These are phyloP conservation scores for Neoboletus magnificus DNA, from an alignment of 768 basidiomycete species.

Conservation along the genomic window DNA sequence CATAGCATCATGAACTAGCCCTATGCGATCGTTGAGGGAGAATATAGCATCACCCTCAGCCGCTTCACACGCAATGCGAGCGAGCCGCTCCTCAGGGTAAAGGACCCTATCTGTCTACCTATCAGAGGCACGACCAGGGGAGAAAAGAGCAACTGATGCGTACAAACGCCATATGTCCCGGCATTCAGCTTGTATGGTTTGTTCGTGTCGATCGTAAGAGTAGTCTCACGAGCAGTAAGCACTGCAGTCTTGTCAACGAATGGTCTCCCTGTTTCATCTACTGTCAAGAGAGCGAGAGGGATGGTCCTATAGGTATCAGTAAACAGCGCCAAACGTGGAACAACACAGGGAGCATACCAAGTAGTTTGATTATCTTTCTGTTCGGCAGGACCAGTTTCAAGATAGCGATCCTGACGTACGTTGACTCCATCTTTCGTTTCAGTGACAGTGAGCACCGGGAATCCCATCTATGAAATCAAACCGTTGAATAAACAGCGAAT, in stretches of 20 bases:
- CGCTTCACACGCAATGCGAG: constrained; percentile 76
- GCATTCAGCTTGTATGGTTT: constrained; percentile 89
- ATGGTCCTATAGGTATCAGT: constrained; percentile 54
- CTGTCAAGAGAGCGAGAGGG: constrained; percentile 70
- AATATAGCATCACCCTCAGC: constrained; percentile 63
- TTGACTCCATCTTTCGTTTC: constrained; percentile 70
- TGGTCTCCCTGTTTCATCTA: constrained; percentile 54
- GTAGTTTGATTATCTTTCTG: constrained; percentile 84
- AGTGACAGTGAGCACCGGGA: constrained; percentile 84
- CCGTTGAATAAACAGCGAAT: neutral
- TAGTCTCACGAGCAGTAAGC: constrained; percentile 64
- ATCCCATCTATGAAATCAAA: constrained; percentile 55
- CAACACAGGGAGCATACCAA: constrained; percentile 50
- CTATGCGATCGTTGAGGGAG: constrained; percentile 83
- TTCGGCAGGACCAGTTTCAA: constrained; percentile 77
- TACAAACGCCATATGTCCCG: constrained; percentile 85
- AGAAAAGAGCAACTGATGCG: constrained; percentile 29
- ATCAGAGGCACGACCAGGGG: neutral
- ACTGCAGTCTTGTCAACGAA: constrained; percentile 59
- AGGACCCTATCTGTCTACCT: constrained; percentile 66
- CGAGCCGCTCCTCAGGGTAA: constrained; percentile 78
- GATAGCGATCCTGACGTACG: constrained; percentile 88
- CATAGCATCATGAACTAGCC: constrained; percentile 79
- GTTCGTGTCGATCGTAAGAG: constrained; percentile 67
- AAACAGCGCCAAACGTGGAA: neutral